These are phyloP conservation scores for Gaultheria prostrata DNA, from an alignment of 148 eudicot species.

Conservation along the genomic window DNA sequence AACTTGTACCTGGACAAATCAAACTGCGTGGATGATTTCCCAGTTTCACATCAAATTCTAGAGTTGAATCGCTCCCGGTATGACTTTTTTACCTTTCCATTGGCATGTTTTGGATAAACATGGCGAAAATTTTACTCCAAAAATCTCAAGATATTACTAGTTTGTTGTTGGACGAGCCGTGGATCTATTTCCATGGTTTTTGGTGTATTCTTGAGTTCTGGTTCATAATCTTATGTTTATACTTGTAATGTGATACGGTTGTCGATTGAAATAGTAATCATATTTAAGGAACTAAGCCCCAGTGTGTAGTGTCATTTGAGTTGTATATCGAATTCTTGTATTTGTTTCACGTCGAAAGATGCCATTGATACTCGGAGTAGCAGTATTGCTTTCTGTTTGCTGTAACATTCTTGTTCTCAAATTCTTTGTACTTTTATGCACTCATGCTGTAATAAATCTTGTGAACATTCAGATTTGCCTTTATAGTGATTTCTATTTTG, in stretches of 20 bases:
- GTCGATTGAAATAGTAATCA: not conserved
- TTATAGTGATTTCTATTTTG: not conserved
- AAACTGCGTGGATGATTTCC: not conserved
- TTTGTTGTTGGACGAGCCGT: not conserved
- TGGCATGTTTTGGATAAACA: not conserved
- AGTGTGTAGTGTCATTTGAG: conserved; percentile 3
- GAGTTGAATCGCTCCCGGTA: not conserved
- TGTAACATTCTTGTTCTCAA: not conserved
- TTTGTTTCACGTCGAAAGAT: conserved; percentile 12
- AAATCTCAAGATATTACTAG: not conserved
- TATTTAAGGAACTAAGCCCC: not conserved
- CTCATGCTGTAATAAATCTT: not conserved
- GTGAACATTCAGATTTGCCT: too few relatives aligned
- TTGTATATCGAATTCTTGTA: not conserved
- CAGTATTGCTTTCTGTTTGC: not conserved
- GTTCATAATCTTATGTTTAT: not conserved
- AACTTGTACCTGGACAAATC: not conserved
- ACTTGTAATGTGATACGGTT: not conserved
- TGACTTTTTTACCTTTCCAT: not conserved
- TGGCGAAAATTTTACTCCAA: not conserved
- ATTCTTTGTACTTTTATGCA: not conserved
- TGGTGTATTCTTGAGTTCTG: not conserved
- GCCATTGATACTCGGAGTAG: not conserved
- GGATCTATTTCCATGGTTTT: not conserved
- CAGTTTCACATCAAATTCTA: not conserved